Conservation (phyloP, 345 rosid species). For the Salix caprea region DNA sequence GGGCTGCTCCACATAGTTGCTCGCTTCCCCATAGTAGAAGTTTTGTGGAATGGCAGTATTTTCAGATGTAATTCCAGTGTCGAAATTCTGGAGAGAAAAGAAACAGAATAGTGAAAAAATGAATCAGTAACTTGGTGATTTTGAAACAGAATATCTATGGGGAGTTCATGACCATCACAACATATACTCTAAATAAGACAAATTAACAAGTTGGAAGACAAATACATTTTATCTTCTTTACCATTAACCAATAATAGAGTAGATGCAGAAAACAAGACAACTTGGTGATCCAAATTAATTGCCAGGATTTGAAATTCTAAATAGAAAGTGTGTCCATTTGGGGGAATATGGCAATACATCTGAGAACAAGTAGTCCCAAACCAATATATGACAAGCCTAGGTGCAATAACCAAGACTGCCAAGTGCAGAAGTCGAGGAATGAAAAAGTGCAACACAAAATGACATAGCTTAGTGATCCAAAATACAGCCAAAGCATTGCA, state of each 20-base stretch:
- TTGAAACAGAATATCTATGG: no score
- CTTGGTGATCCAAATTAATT: not conserved
- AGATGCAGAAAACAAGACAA: not conserved
- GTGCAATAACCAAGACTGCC: not conserved
- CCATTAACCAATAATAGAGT: not conserved
- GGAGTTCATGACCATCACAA: not conserved
- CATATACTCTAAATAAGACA: not conserved
- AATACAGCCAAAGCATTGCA: not conserved
- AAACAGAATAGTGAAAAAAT: not conserved
- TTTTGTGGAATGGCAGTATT: conserved; percentile 37
- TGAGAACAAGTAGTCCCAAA: not conserved
- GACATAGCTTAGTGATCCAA: not conserved
- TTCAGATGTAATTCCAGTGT: conserved; percentile 33
- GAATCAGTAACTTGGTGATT: not conserved
- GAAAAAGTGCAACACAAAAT: not conserved
- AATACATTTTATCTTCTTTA: not conserved
- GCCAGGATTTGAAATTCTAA: not conserved
- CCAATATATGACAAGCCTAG: not conserved
- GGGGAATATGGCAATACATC: not conserved
- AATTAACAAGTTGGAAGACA: not conserved
- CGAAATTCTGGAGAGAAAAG: conserved; percentile 36
- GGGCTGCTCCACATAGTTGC: conserved; percentile 40
- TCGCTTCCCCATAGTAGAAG: conserved; percentile 52
- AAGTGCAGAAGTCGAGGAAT: not conserved
- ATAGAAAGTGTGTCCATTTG: not conserved